phyloP scores from a whole-genome alignment of 345 rosid genomes.

The Eucalyptus sp. region DNA sequence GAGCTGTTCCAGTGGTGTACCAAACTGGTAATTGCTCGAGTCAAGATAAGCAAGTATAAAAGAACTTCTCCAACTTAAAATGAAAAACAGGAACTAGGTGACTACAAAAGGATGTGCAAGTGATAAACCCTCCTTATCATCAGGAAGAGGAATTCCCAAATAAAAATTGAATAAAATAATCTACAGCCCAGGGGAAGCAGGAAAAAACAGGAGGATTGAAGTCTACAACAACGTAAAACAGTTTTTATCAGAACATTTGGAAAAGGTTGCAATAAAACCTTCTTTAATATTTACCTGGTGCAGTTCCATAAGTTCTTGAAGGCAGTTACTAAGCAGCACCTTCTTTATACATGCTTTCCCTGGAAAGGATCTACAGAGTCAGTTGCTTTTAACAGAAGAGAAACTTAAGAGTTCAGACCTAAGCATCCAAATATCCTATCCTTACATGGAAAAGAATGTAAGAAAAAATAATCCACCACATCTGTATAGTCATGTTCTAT shows the following conservation, averaged over 20 bases:
- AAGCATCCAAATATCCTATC: neutral
- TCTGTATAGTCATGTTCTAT: neutral
- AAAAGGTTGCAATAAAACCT: neutral
- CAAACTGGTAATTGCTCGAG: neutral
- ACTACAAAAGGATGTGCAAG: neutral
- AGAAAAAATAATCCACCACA: neutral
- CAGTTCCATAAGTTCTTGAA: constrained; percentile 98
- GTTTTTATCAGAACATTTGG: neutral
- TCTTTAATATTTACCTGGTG: constrained; percentile 59
- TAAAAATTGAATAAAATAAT: neutral
- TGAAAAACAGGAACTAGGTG: neutral
- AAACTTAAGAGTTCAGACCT: neutral
- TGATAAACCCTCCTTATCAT: neutral
- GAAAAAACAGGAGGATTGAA: neutral
- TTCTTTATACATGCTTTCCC: constrained; percentile 97
- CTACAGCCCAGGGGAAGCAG: neutral
- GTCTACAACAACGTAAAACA: neutral
- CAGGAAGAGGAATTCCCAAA: neutral
- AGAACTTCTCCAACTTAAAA: neutral
- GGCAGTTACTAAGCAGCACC: constrained; percentile 93
- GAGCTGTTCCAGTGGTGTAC: neutral
- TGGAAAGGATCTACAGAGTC: constrained; percentile 6
- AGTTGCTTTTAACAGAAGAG: neutral
- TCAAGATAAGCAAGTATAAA: neutral
- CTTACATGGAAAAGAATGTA: neutral